These are phyloP conservation scores for Penicillium sp. DNA, from an alignment of 2,329 filamentous ascomycete genomes.

Conservation along the genomic window DNA sequence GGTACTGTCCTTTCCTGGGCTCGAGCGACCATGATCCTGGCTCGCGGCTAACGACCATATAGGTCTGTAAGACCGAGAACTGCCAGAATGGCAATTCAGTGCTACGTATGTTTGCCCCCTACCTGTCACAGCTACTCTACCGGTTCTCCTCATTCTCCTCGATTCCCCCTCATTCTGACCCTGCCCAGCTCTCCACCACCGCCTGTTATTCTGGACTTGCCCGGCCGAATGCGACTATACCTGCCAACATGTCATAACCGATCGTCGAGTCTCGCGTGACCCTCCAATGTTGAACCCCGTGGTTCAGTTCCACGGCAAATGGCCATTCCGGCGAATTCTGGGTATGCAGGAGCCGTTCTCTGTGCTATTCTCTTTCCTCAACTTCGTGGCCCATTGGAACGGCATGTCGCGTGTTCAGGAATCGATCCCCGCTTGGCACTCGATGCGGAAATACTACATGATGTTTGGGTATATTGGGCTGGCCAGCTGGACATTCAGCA, in stretches of 20 bases:
- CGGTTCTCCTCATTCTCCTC: conserved; percentile 1
- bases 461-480: conserved; percentile 78
- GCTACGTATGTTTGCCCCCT: conserved; percentile 64
- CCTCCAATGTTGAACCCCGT: conserved; percentile 67
- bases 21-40: neutral
- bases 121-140: neutral
- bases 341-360: conserved; percentile 95
- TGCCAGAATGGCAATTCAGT: conserved; percentile 67
- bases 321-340: conserved; percentile 88
- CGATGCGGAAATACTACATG: conserved; percentile 78
- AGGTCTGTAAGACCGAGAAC: conserved; percentile 82
- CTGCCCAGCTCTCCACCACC: conserved; percentile 74
- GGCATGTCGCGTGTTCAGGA: conserved; percentile 73
- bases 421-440: conserved; percentile 70
- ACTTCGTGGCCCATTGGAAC: conserved; percentile 80
- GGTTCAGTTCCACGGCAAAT: conserved; percentile 97
- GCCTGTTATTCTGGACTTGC: conserved; percentile 89
- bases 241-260: conserved; percentile 91
- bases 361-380: conserved; percentile 89
- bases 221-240: conserved; percentile 95
- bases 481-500: conserved; percentile 82
- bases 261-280: conserved; percentile 65
- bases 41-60: conserved; percentile 23
- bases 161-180: neutral
- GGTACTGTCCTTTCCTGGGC: conserved; percentile 53